Conservation (phyloP, 2,329 filamentous ascomycete species). For the Lachnellula subtilissima region DNA sequence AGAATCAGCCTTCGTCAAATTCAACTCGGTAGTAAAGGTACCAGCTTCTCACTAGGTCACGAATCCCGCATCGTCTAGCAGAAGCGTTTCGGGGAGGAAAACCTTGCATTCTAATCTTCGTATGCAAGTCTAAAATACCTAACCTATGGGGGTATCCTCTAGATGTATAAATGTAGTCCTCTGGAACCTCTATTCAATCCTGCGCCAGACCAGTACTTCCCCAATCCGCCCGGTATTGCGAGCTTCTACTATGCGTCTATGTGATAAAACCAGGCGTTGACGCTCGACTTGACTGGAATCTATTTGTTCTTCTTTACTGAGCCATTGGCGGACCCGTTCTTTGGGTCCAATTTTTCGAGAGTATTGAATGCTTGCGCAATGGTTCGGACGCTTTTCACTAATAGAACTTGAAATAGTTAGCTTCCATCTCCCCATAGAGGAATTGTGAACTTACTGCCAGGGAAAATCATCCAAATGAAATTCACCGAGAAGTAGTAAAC, state of each 20-base stretch:
- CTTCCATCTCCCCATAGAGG: not conserved
- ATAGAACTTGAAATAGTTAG: conserved; percentile 21
- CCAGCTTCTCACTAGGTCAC: not conserved
- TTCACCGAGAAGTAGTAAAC: conserved; percentile 60
- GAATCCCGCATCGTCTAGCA: not conserved
- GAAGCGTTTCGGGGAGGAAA: no score
- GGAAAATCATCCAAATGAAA: conserved; percentile 55
- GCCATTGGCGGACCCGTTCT: not conserved
- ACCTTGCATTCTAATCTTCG: no score
- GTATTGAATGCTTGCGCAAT: conserved; percentile 34
- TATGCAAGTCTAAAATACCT: no score
- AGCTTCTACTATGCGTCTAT: no score
- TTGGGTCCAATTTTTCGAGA: conserved; percentile 24
- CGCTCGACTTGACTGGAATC: no score
- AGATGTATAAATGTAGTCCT: no score
- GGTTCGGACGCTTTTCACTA: conserved; percentile 34
- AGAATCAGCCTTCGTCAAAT: no score
- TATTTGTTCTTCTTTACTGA: not conserved
- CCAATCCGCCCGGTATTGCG: no score
- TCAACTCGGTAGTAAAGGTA: not conserved
- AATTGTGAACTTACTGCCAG: conserved; percentile 42
- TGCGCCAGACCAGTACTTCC: no score
- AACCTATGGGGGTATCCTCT: no score
- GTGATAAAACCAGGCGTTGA: no score
- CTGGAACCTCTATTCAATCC: no score